A percentile compares a stretch with the other conserved stretches of the same genome.
Conservation (phyloP, 2,329 filamentous ascomycete genomes). For the Hypoxylon sp. region DNA sequence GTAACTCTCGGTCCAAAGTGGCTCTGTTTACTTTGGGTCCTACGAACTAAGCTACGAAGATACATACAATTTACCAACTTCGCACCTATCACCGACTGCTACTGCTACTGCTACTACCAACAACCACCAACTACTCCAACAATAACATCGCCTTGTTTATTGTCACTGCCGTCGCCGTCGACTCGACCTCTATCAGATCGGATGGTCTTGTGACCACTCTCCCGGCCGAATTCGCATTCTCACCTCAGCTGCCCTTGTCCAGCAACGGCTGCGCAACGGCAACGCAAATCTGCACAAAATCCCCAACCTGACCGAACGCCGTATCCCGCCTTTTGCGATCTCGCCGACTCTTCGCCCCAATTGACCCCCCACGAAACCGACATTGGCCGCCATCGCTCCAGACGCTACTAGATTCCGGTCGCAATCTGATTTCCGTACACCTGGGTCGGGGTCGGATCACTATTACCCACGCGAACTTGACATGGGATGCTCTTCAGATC, state of each 20-base stretch:
- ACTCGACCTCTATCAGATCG: constrained; percentile 13
- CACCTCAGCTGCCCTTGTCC: constrained; percentile 20
- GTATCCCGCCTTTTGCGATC: constrained; percentile 28
- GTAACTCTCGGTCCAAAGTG: neutral
- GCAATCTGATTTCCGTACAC: neutral
- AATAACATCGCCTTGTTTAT: neutral
- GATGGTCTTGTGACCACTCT: constrained; percentile 20
- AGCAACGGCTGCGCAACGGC: constrained; percentile 26
- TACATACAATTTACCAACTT: constrained; percentile 18
- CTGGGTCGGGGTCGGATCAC: neutral
- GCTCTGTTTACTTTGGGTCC: neutral
- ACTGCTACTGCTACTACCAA: neutral
- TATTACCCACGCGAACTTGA: constrained; percentile 22
- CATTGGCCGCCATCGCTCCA: constrained; percentile 4
- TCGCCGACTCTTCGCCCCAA: constrained; percentile 11
- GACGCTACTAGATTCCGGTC: constrained; percentile 5
- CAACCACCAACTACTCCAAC: neutral
- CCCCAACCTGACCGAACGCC: constrained; percentile 15
- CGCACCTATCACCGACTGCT: neutral
- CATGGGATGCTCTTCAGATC: constrained; percentile 30
- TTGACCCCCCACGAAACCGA: constrained; percentile 20
- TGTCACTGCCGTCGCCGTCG: constrained; percentile 5
- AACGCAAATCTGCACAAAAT: constrained; percentile 12
- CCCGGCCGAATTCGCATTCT: constrained; percentile 17
- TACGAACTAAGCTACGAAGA: constrained; percentile 8